Base-by-base conservation (phyloP, 192 early-diverging fungal species). In the Coemansia sp. region DNA sequence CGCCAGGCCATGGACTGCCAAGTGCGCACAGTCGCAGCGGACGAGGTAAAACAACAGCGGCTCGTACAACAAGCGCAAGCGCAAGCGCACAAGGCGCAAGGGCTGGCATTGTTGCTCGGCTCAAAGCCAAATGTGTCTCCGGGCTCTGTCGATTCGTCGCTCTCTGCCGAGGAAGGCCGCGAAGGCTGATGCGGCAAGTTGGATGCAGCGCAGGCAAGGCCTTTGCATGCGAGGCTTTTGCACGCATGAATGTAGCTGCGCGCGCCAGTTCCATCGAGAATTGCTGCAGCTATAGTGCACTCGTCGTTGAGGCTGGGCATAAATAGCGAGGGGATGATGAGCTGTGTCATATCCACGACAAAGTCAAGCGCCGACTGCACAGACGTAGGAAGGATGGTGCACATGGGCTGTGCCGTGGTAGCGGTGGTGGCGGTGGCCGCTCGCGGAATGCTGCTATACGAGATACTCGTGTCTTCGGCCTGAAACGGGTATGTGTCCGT, bases 321-420 rank as follows among this genome's bases (percentile, higher is more conserved):
- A 53, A 76, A 82, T 17, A 82, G 74, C 60, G 74, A 66, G 9
- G 79, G 79, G 62, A 76, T 65, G 6, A 64, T 49, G 4, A 76
- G 54, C 51, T 73, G 74, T 4, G 74, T 71, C 79, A 82, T 65
- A 24, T 76, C 79, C 4, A 58, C 54, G n/a, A 68, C 45, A 70
- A 76, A 82, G 17, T 75, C 73, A 2, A 75, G 29, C 5, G 73
- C 70, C 12, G 61, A 67, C 54, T 67, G 65, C 59, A 76, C 64
- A 1, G 73, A 62, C 4, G 60, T 42, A 1, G 66, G 70, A 36
- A 73, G 47, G 6, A 68, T 59, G 49, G 59, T 38, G 53, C 54
- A 54, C 15, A 10, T 14, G 32, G 57, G 37, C 20, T 64, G 32
- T 22, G 46, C 32, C 51, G 49, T 19, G 29, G 29, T 22, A 24